Percentiles rank a stretch among this genome's conserved stretches.
phyloP scores from a whole-genome alignment of 2,329 filamentous ascomycete genomes.

The Alternaria postmessia region DNA sequence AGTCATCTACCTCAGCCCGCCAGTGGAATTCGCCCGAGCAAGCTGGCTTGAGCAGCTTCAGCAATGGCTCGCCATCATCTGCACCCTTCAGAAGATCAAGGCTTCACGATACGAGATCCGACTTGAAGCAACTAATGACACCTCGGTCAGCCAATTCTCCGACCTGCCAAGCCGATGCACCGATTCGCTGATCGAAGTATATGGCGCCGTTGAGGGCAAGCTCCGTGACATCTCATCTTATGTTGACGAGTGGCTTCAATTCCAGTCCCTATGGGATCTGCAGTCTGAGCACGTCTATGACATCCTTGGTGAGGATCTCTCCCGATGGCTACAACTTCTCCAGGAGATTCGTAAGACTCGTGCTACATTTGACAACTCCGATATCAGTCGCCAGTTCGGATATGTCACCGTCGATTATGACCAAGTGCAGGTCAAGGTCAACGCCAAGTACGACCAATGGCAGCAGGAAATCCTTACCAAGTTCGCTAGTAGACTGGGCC shows the following conservation, averaged over 20 bases:
- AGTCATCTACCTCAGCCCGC: slow-evolving; percentile 94
- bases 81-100: slow-evolving; percentile 92
- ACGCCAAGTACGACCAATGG: slow-evolving; percentile 99
- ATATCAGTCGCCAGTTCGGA: slow-evolving; percentile 90
- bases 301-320: slow-evolving; percentile 86
- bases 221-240: slow-evolving; percentile 81
- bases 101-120: slow-evolving; percentile 94
- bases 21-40: slow-evolving; percentile 87
- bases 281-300: slow-evolving; percentile 96
- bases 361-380: slow-evolving; percentile 95
- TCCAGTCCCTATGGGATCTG: slow-evolving; percentile 97
- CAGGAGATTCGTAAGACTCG: slow-evolving; percentile 96
- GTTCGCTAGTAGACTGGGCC: slow-evolving; percentile 87
- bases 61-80: slow-evolving; percentile 90
- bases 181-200: slow-evolving; percentile 78
- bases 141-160: slow-evolving; percentile 74
- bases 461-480: slow-evolving; percentile 96
- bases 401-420: slow-evolving; percentile 97
- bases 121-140: slow-evolving; percentile 68
- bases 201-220: slow-evolving; percentile 83
- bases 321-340: slow-evolving; percentile 92
- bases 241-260: slow-evolving; percentile 97
- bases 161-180: slow-evolving; percentile 86
- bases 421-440: slow-evolving; percentile 98
- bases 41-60: slow-evolving; percentile 95